Conservation (phyloP, 148 eudicot species). For the Camellia granthamiana region DNA sequence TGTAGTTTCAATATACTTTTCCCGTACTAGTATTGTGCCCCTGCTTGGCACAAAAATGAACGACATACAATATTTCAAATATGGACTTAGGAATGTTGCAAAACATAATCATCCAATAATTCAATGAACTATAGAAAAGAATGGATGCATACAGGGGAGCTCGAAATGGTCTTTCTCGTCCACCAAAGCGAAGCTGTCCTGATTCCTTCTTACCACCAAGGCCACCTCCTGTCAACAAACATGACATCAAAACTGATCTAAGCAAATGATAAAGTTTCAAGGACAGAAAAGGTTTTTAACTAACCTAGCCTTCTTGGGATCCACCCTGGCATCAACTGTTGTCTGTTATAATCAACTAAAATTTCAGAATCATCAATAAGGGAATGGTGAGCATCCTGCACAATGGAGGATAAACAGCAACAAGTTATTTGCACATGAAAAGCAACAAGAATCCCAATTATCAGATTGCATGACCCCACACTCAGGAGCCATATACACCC, state of each 20-base stretch:
- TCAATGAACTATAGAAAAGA: not conserved
- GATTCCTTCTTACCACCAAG: slow-evolving; percentile 97
- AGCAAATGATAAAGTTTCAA: not conserved
- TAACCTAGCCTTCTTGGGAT: slow-evolving; percentile 96
- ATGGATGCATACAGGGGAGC: slow-evolving; percentile 79
- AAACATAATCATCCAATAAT: not conserved
- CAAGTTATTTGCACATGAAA: not conserved
- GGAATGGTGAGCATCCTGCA: slow-evolving; percentile 90
- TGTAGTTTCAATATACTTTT: not conserved
- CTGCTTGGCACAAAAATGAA: not conserved
- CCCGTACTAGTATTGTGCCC: not conserved
- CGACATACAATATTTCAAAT: not conserved
- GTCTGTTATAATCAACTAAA: slow-evolving; percentile 89
- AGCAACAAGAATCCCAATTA: not conserved
- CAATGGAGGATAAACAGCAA: slow-evolving; percentile 5
- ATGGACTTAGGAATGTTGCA: not conserved
- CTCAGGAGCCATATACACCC: not conserved
- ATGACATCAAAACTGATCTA: not conserved
- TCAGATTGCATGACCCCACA: not conserved
- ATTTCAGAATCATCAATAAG: slow-evolving; percentile 86
- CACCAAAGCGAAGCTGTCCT: slow-evolving; percentile 98
- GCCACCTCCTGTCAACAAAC: slow-evolving; percentile 69
- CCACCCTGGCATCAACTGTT: slow-evolving; percentile 97
- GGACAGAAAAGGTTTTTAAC: slow-evolving; percentile 18
- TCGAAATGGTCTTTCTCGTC: slow-evolving; percentile 96